Base-by-base conservation (phyloP, 2,329 filamentous ascomycete genomes). In the Huntiella bhutanensis region DNA sequence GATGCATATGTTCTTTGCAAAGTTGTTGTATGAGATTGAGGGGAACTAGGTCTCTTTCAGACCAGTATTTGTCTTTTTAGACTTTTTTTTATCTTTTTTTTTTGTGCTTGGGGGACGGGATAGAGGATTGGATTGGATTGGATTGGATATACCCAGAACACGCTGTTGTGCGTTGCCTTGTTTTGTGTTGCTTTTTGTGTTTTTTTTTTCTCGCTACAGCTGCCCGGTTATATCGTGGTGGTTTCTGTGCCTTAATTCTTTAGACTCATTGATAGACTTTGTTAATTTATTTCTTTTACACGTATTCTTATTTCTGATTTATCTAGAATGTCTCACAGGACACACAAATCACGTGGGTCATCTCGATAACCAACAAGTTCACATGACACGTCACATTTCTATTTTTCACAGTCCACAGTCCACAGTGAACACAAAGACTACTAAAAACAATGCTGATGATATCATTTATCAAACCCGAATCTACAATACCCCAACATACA, bases 1-100 rank as follows among this genome's bases (percentile, higher is more conserved):
- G 60, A 60, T 81, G 50, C 77, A 81, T 57, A 63, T 67, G 35
- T 67, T 68, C 51, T 81, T 81, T 55, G 77, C 80, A 19, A 67
- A 69, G 55, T 62, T 81, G 36, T 60, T 80, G 45, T 64, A 77
- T 12, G 73, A 79, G 57, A 63, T 76, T 22, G 68, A 70, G 12
- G 37, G 46, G 34, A 50, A 48, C 45, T 36, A 44, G 41, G 22
- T 41, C 46, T 33, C 32, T 16, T 49, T 28, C 22, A 28, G 22
- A 10, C 22, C 22, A 28, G 22, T 28, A 28, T 28, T 28, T 28
- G 22, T 28, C 22, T 28, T 28, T 28, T 28, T 2, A 28, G 22
- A 28, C 22, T 28, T 38, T 41, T 32, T 16, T 43, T 35, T 6
- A 19, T 19, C 17, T 22, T 41, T 19, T 37, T 33, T 19, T 34